Percentiles rank a stretch among this genome's conserved stretches.
Evolutionary conservation across 805 yeast species (phyloP).

Genomic region (Zygotorulaspora sp.): DNA sequence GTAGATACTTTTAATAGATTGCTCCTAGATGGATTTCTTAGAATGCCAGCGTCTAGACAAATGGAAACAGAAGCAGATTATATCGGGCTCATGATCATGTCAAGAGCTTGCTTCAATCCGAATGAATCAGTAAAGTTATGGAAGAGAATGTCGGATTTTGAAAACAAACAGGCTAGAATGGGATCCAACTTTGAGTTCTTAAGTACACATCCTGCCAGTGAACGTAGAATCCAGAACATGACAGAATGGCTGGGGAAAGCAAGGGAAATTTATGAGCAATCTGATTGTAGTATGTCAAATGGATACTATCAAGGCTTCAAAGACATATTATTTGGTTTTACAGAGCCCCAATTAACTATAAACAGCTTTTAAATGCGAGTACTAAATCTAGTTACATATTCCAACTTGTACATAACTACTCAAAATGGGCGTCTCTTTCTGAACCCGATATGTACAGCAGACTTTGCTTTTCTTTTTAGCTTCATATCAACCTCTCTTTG

Average conservation of each 20-base stretch:
- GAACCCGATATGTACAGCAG: slow-evolving; percentile 23
- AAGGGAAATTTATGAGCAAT: slow-evolving; percentile 25
- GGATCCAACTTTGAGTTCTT: slow-evolving; percentile 53
- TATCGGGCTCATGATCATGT: slow-evolving; percentile 89
- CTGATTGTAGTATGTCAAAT: slow-evolving; percentile 27
- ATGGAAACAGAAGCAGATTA: slow-evolving; percentile 97
- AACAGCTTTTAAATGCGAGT: slow-evolving; percentile 9
- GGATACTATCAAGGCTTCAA: slow-evolving; percentile 22
- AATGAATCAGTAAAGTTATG: slow-evolving; percentile 70
- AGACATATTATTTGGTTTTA: slow-evolving; percentile 11
- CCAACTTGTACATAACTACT: no score
- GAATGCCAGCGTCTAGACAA: slow-evolving; percentile 81
- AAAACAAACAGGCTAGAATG: slow-evolving; percentile 32
- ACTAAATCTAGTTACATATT: no score
- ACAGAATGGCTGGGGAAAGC: slow-evolving; percentile 59
- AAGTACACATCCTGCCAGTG: slow-evolving; percentile 85
- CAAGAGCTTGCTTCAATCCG: slow-evolving; percentile 83
- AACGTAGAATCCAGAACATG: slow-evolving; percentile 67
- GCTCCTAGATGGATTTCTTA: slow-evolving; percentile 51
- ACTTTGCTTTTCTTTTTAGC: neutral
- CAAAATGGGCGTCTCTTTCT: slow-evolving; percentile 25
- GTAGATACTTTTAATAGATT: slow-evolving; percentile 48
- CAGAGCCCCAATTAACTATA: slow-evolving; percentile 8
- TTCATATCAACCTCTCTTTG: neutral
- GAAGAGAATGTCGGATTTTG: slow-evolving; percentile 68